Evolutionary conservation across 305 asterid genomes (phyloP).

Genomic region (Fraxinus velutina): DNA sequence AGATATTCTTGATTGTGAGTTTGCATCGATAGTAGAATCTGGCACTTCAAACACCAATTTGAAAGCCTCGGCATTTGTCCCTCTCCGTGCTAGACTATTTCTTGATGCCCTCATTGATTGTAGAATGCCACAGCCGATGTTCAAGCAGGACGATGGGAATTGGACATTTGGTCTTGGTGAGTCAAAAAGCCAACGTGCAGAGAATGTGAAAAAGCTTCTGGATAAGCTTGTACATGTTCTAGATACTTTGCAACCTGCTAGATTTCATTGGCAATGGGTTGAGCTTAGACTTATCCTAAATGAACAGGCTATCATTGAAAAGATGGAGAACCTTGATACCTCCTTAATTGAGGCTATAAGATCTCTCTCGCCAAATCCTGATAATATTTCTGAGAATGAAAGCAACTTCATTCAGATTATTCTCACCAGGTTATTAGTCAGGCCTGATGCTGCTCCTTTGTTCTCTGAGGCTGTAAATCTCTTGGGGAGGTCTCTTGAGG

Average conservation of each 20-base stretch:
- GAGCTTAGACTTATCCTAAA: constrained; percentile 88
- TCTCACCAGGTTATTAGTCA: constrained; percentile 83
- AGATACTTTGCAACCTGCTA: constrained; percentile 94
- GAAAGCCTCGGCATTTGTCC: constrained; percentile 77
- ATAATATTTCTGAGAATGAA: constrained; percentile 79
- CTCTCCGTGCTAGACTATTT: constrained; percentile 92
- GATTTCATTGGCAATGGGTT: constrained; percentile 99
- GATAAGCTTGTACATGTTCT: constrained; percentile 75
- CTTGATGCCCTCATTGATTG: constrained; percentile 83
- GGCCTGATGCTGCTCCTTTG: constrained; percentile 98
- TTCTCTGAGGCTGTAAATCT: constrained; percentile 88
- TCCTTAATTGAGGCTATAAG: constrained; percentile 75
- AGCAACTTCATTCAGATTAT: constrained; percentile 80
- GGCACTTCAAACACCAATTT: constrained; percentile 52
- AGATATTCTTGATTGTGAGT: constrained; percentile 76
- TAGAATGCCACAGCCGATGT: constrained; percentile 54
- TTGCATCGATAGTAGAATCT: constrained; percentile 71
- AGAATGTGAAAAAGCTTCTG: constrained; percentile 59
- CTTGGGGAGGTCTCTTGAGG: constrained; percentile 88
- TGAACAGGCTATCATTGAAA: constrained; percentile 86
- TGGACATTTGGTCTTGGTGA: constrained; percentile 56
- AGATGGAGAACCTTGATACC: constrained; percentile 62
- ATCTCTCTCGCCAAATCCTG: constrained; percentile 72
- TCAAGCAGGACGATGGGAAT: constrained; percentile 53
- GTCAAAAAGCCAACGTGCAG: constrained; percentile 57